Base-by-base conservation (phyloP, 148 eudicot genomes). In the Spergularia marina region DNA sequence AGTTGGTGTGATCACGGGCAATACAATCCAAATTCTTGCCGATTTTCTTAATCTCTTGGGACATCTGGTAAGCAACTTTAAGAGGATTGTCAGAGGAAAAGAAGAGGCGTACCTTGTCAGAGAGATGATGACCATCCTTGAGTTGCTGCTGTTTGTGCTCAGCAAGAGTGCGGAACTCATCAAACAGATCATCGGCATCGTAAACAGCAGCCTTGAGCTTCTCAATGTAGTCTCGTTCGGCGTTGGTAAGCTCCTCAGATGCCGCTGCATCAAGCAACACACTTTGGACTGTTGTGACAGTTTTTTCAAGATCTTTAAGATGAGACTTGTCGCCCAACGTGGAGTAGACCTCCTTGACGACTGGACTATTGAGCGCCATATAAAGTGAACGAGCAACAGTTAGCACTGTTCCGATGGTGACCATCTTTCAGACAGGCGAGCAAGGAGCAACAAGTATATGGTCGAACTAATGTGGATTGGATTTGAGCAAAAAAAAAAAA, bases 141-240 rank as follows among this genome's bases (percentile, higher is more conserved):
- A 54, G 40, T 9, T 44, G 49, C 14, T 75, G 71, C 40, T n/a
- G n/a, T n/a, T 64, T 30, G 0, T 30, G 44, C 51, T 16, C 10
- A 20, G 51, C 66, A 14, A 56, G 56, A 16, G 79, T 80, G 40
- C 18, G 2, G 18, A 76, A 51, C 58, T 56, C 72, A 58, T 80
- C 79, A 17, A 76, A 41, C 41, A 79, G 10, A 61, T 79, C 77
- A 9, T 74, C 77, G 12, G 73, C 68, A 36, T 79, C 77, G 9
- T 76, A 71, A 30, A 80, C 58, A 30, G 11, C 76, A 11, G 20
- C 76, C 68, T 65, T 66, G 60, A 79, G 53, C 61, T 59, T 68
- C 39, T 59, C 53, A 6, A 79, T 6, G 53, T 53, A 74, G 53
- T 13, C 63, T 8, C n/a, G 73, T 12, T 12, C 68, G 5, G 1